Evolutionary conservation across 805 yeast genomes (phyloP).

Genomic region (Saccharomycopsis babjevae): DNA sequence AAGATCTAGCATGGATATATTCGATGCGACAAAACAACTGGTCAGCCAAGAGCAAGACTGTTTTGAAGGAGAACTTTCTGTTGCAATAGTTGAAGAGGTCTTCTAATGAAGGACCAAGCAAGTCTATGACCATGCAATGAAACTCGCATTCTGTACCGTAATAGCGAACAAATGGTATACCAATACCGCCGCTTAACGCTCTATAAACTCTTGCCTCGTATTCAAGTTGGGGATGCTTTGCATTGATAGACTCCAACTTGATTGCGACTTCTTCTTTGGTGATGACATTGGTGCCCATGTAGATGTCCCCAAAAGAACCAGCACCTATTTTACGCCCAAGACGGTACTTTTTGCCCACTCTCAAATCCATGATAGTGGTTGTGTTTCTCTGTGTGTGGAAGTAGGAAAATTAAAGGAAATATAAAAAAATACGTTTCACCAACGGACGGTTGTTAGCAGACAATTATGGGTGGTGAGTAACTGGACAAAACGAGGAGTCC

Average conservation of each 20-base stretch:
- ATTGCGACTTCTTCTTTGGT: conserved; percentile 98
- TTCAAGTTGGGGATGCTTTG: conserved; percentile 94
- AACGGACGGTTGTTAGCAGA: no score
- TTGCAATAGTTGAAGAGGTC: conserved; percentile 94
- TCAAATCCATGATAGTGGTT: conserved; percentile 43
- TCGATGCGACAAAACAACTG: conserved; percentile 91
- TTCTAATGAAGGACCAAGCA: conserved; percentile 90
- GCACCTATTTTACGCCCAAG: conserved; percentile 93
- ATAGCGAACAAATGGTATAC: conserved; percentile 95
- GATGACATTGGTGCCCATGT: conserved; percentile 83
- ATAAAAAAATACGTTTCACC: background rate
- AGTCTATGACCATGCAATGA: conserved; percentile 93
- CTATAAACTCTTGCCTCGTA: conserved; percentile 95
- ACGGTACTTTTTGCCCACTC: conserved; percentile 90
- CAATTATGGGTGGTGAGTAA: no score
- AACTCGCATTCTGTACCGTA: conserved; percentile 94
- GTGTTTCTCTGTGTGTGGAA: no score
- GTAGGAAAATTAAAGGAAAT: no score
- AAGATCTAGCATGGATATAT: conserved; percentile 90
- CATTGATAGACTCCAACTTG: conserved; percentile 79
- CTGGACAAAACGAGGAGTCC: no score
- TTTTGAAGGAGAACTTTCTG: conserved; percentile 84
- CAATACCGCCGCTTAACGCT: conserved; percentile 91
- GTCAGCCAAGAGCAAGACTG: conserved; percentile 86
- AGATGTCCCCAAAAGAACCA: conserved; percentile 96